Percentiles rank a stretch among this genome's conserved stretches.
phyloP scores from a whole-genome alignment of 768 basidiomycete species.

The Tylopilus vinaceipallidus region DNA sequence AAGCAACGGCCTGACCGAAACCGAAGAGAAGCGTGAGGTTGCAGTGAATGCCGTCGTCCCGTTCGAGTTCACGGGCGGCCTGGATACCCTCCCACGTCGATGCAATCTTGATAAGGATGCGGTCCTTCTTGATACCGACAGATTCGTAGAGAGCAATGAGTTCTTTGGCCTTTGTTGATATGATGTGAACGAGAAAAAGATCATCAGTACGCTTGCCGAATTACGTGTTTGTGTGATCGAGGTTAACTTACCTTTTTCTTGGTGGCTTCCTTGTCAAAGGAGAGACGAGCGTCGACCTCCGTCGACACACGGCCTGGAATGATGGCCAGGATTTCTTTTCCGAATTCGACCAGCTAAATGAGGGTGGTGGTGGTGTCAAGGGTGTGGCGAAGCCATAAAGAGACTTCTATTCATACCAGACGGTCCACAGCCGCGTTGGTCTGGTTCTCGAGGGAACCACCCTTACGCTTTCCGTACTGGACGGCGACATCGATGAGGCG shows the following conservation, averaged over 20 bases:
- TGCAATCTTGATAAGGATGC: constrained; percentile 98
- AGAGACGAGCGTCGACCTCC: constrained; percentile 96
- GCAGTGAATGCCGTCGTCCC: constrained; percentile 93
- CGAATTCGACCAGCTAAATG: constrained; percentile 91
- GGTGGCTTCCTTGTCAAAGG: constrained; percentile 92
- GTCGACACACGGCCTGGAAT: constrained; percentile 99
- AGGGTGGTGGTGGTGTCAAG: constrained; percentile 14
- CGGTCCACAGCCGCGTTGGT: constrained; percentile 82
- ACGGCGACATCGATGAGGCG: constrained; percentile 77
- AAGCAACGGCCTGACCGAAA: constrained; percentile 97
- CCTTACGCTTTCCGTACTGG: constrained; percentile 74
- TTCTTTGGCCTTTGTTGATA: constrained; percentile 57
- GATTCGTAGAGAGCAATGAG: constrained; percentile 94
- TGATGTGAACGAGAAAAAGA: constrained; percentile 3
- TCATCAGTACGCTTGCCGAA: constrained; percentile 13
- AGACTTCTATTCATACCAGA: constrained; percentile 55
- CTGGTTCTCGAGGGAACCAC: constrained; percentile 73
- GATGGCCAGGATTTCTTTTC: constrained; percentile 90
- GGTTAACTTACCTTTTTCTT: constrained; percentile 68
- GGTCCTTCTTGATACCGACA: constrained; percentile 90
- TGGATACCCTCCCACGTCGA: constrained; percentile 99
- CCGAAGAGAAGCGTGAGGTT: constrained; percentile 99
- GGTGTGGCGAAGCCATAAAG: constrained; percentile 8
- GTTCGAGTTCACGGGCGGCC: constrained; percentile 93
- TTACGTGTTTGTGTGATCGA: constrained; percentile 23